Conservation (phyloP, 371 early-diverging fungal genomes). For the Mucor circinelloides region DNA sequence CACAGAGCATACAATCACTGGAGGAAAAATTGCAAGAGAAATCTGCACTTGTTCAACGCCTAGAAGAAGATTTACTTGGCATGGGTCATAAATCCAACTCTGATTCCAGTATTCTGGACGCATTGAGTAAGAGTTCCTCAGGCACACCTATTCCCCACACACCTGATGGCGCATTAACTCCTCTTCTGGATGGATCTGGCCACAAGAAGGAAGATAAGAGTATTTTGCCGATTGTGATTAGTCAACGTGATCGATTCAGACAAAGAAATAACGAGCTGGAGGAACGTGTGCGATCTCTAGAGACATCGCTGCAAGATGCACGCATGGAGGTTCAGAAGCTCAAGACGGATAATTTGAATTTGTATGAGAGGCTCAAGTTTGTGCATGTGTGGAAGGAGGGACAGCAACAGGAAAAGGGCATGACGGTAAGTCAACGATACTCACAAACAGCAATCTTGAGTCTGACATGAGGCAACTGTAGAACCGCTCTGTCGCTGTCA, state of each 20-base stretch:
- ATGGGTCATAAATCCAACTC: conserved; percentile 33
- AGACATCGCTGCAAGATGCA: conserved; percentile 66
- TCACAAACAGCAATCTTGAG: neutral
- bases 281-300: conserved; percentile 64
- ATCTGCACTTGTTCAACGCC: conserved; percentile 57
- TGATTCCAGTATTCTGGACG: conserved; percentile 13
- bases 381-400: conserved; percentile 59
- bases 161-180: conserved; percentile 27
- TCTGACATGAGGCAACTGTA: neutral
- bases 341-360: conserved; percentile 80
- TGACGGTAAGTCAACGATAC: conserved; percentile 23
- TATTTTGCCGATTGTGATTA: conserved; percentile 84
- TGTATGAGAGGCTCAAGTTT: conserved; percentile 86
- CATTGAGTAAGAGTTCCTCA: conserved; percentile 24
- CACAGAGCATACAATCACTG: conserved; percentile 30
- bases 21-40: conserved; percentile 49
- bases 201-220: conserved; percentile 50
- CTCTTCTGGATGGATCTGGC: conserved; percentile 7
- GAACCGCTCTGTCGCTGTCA: conserved; percentile 27
- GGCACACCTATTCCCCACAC: conserved; percentile 13
- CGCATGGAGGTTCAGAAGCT: conserved; percentile 65
- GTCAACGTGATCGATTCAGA: conserved; percentile 89
- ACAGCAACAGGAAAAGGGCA: conserved; percentile 24
- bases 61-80: conserved; percentile 77
- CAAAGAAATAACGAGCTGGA: conserved; percentile 85